phyloP scores from a whole-genome alignment of 352 stramenopile genomes.

The Phytopythium helicoides region DNA sequence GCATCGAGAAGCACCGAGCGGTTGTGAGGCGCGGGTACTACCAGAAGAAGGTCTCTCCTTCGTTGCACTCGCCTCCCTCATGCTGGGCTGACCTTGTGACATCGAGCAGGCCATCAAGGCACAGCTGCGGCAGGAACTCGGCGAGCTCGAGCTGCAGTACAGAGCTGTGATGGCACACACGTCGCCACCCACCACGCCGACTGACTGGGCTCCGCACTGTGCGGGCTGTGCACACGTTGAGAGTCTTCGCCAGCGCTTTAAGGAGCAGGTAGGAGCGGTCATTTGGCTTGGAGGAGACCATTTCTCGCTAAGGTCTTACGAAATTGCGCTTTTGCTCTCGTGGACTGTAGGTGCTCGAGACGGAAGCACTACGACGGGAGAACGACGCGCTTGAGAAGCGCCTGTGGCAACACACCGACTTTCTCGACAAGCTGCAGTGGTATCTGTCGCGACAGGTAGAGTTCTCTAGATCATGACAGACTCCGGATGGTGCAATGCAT shows the following conservation, averaged over 20 bases:
- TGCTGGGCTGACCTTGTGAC: neutral
- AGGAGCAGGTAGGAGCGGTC: constrained; percentile 9
- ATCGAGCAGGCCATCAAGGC: constrained; percentile 15
- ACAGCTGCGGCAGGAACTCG: constrained; percentile 22
- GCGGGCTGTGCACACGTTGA: constrained; percentile 9
- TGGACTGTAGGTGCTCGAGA: constrained; percentile 11
- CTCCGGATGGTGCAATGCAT: neutral
- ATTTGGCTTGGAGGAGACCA: neutral
- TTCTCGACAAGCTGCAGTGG: constrained; percentile 23
- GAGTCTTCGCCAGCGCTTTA: constrained; percentile 1
- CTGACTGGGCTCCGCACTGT: neutral
- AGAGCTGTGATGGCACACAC: constrained; percentile 18
- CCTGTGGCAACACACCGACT: constrained; percentile 18
- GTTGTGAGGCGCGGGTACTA: constrained; percentile 32
- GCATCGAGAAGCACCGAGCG: constrained; percentile 27
- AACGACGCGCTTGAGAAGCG: constrained; percentile 23
- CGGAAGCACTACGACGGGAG: constrained; percentile 22
- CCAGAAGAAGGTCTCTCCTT: constrained; percentile 23
- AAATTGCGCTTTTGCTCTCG: too few relatives aligned
- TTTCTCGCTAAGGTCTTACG: constrained; percentile 14
- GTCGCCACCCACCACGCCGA: neutral
- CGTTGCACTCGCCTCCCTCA: too few relatives aligned
- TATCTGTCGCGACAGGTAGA: constrained; percentile 14
- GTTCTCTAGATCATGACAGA: neutral
- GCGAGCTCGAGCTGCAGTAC: constrained; percentile 23